A percentile compares a stretch with the other conserved stretches of the same genome.
Evolutionary conservation across 2,329 filamentous ascomycete species (phyloP).

Genomic region (Trichocomaceae sp.): DNA sequence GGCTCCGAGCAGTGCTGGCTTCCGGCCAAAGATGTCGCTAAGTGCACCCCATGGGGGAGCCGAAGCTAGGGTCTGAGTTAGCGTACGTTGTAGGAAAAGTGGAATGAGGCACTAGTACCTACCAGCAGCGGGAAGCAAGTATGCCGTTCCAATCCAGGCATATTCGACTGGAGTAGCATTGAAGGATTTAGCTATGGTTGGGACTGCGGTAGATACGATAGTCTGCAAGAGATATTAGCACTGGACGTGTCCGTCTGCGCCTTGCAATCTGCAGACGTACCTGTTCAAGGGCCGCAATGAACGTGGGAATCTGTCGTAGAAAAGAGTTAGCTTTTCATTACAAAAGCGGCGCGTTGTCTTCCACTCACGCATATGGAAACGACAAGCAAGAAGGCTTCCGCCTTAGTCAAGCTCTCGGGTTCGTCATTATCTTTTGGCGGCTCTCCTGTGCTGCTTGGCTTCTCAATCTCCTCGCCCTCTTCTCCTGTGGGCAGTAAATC

Average conservation of each 20-base stretch:
- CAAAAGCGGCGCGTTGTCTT: too few relatives aligned
- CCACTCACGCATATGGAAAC: constrained; percentile 2
- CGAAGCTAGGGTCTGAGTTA: neutral
- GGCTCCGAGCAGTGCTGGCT: neutral
- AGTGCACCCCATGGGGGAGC: neutral
- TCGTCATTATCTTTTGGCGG: too few relatives aligned
- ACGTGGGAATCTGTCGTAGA: constrained; percentile 2
- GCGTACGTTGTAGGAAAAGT: too few relatives aligned
- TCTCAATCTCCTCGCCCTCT: too few relatives aligned
- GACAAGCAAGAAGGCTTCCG: constrained; percentile 1
- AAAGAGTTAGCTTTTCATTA: neutral
- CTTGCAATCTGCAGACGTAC: too few relatives aligned
- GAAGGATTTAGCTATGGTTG: constrained; percentile 1
- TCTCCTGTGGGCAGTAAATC: too few relatives aligned
- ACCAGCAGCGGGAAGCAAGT: constrained; percentile 1
- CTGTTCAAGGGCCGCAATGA: constrained; percentile 9
- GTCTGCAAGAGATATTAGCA: too few relatives aligned
- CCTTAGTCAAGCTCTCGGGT: constrained; percentile 4
- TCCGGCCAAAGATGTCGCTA: constrained; percentile 6
- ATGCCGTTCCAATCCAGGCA: constrained; percentile 4
- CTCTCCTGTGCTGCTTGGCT: too few relatives aligned
- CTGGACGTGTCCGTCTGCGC: too few relatives aligned
- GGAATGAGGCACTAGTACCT: neutral
- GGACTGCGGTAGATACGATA: neutral
- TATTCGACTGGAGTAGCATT: neutral